These are phyloP conservation scores for Cladosporium sp. DNA, from an alignment of 2,329 filamentous ascomycete species.

Conservation along the genomic window DNA sequence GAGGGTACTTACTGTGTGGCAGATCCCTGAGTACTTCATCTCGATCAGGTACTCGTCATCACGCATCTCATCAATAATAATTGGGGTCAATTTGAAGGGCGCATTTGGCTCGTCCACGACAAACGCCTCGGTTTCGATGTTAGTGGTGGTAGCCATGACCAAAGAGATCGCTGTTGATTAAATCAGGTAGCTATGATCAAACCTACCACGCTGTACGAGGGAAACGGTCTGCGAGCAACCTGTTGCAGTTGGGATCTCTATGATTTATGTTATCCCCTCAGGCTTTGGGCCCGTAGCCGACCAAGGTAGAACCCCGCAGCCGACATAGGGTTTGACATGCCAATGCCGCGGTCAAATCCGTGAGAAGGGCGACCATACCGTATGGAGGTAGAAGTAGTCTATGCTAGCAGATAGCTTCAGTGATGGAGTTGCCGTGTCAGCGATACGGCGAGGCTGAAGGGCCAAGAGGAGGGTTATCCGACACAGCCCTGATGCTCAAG, in stretches of 20 bases:
- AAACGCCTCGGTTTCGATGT: slow-evolving; percentile 8
- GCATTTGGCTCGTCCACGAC: slow-evolving; percentile 45
- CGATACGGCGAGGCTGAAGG: not conserved
- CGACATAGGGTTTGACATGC: not conserved
- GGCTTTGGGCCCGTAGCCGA: not conserved
- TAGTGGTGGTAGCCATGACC: not conserved
- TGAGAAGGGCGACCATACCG: not conserved
- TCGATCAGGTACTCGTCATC: slow-evolving; percentile 27
- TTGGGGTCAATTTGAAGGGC: slow-evolving; percentile 34
- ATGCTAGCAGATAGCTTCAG: not conserved
- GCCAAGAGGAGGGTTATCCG: not conserved
- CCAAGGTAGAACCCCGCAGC: not conserved
- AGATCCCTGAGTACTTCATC: slow-evolving; percentile 30
- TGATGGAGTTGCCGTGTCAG: not conserved
- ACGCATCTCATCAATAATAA: slow-evolving; percentile 26
- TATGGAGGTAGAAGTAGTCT: not conserved
- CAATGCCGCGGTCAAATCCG: not conserved
- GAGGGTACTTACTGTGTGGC: slow-evolving; percentile 24
- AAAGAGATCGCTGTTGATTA: not conserved
- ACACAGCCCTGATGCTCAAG: not conserved
- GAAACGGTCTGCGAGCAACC: not conserved
- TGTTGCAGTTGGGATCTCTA: not conserved
- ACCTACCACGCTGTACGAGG: not conserved
- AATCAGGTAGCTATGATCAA: not conserved
- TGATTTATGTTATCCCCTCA: not conserved